Conservation (phyloP, 148 eudicot species). For the Rhododendron kiyosumense region DNA sequence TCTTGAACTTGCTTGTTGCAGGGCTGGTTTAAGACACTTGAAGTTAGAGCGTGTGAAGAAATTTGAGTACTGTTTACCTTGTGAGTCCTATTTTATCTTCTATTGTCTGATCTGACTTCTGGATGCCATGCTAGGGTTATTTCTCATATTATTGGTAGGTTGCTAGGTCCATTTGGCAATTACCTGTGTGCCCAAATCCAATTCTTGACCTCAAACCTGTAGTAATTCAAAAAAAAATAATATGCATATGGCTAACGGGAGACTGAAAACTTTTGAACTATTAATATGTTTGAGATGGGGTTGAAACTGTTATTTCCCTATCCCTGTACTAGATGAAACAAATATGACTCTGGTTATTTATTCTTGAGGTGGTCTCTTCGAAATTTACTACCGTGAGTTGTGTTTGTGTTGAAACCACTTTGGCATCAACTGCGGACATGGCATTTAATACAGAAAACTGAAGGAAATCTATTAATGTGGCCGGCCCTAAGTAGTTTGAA, state of each 20-base stretch:
- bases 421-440: neutral
- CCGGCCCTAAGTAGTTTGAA: neutral
- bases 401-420: neutral
- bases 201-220: neutral
- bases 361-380: neutral
- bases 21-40: slow-evolving; percentile 78
- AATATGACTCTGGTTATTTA: neutral
- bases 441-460: neutral
- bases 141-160: neutral
- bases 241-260: neutral
- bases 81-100: slow-evolving; percentile 39
- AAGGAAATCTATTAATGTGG: no score
- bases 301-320: neutral
- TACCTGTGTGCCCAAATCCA: neutral
- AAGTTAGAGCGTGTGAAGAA: slow-evolving; percentile 83
- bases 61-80: slow-evolving; percentile 93
- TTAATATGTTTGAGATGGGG: neutral
- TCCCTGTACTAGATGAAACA: neutral
- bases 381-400: neutral
- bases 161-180: neutral
- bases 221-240: neutral
- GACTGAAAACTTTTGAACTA: neutral
- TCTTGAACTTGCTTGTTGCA: slow-evolving; percentile 27
- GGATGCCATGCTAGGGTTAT: neutral
- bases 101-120: neutral